These are phyloP conservation scores for Erysiphe pulchra DNA, from an alignment of 2,329 filamentous ascomycete species.

Conservation along the genomic window DNA sequence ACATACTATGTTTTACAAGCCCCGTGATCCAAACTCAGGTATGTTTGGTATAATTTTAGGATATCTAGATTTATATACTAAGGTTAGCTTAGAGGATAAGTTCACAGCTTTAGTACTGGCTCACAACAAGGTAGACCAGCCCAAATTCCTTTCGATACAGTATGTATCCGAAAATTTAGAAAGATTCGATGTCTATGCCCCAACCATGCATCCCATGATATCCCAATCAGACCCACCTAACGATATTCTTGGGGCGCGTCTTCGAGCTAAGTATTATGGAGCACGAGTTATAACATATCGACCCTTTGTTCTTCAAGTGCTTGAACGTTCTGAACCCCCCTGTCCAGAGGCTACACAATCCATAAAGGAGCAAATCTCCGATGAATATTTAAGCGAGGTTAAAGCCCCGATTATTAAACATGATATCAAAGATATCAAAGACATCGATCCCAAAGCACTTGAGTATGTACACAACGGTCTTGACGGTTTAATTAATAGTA, in stretches of 20 bases:
- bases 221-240: conserved; percentile 33
- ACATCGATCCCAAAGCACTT: conserved; percentile 21
- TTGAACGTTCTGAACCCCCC: conserved; percentile 14
- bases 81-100: not conserved
- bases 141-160: conserved; percentile 20
- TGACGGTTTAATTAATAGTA: conserved; percentile 58
- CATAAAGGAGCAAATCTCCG: conserved; percentile 6
- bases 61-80: not conserved
- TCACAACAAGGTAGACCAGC: conserved; percentile 1
- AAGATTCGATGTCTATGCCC: conserved; percentile 20
- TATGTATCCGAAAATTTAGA: conserved; percentile 19
- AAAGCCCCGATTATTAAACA: conserved; percentile 15
- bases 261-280: conserved; percentile 88
- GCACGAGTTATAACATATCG: conserved; percentile 74
- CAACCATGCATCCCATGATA: conserved; percentile 17
- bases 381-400: conserved; percentile 7
- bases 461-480: conserved; percentile 24
- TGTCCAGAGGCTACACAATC: not conserved
- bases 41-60: not conserved
- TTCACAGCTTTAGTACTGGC: conserved; percentile 2
- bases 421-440: conserved; percentile 12
- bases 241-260: conserved; percentile 57
- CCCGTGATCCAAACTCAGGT: conserved; percentile 4
- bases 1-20: conserved; percentile 19
- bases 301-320: conserved; percentile 37